Conservation (phyloP, 805 yeast genomes). For the Schwanniomyces polymorphus region DNA sequence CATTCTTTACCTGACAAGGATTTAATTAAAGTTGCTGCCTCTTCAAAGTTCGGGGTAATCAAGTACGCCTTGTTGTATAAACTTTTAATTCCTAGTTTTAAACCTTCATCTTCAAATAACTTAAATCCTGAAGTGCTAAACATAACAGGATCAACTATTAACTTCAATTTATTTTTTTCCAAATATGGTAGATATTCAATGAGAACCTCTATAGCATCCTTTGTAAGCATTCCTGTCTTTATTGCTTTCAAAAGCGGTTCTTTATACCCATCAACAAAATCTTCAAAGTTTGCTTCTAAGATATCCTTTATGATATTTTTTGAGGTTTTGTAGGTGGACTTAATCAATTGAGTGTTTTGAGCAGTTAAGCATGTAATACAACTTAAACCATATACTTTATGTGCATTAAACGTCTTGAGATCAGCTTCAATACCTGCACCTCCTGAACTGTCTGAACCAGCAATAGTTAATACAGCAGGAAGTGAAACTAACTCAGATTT, state of each 20-base stretch:
- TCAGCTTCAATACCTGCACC: constrained; percentile 95
- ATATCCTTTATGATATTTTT: constrained; percentile 45
- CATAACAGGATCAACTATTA: constrained; percentile 84
- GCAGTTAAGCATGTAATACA: constrained; percentile 80
- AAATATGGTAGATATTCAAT: constrained; percentile 31
- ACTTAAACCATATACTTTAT: constrained; percentile 73
- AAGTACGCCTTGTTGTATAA: constrained; percentile 56
- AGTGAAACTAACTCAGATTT: neutral
- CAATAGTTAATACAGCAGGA: constrained; percentile 38
- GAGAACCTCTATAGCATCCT: constrained; percentile 52
- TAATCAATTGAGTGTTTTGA: constrained; percentile 61
- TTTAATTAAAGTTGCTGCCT: constrained; percentile 50
- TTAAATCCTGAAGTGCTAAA: constrained; percentile 75
- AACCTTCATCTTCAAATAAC: constrained; percentile 49
- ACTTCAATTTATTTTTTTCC: constrained; percentile 19
- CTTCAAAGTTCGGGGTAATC: constrained; percentile 75
- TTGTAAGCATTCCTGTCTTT: constrained; percentile 77
- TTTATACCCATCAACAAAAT: constrained; percentile 43
- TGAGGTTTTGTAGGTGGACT: constrained; percentile 44
- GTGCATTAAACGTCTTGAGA: constrained; percentile 73
- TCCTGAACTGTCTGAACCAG: constrained; percentile 85
- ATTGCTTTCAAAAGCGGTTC: constrained; percentile 52
- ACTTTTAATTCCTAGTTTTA: constrained; percentile 40
- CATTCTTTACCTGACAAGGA: constrained; percentile 21
- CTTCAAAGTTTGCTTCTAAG: constrained; percentile 56